Base-by-base conservation (phyloP, 1,284 basidiomycete species). In the Takashimella tepidaria region DNA sequence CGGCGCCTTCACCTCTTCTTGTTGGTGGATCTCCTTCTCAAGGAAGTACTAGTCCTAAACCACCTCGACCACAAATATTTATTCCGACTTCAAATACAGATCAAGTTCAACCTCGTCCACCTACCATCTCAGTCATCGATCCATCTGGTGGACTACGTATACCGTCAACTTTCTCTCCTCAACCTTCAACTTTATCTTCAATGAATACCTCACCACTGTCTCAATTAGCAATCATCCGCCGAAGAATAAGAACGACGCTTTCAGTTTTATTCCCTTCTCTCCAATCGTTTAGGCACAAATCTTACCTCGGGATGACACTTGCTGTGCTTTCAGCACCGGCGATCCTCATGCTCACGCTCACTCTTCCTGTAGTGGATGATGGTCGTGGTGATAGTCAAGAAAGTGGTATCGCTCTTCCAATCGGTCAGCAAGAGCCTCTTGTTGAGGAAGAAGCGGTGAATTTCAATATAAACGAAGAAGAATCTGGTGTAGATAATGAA, bases 251-350 rank as follows among this genome's bases (percentile, higher is more conserved):
- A 3, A 45, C 50, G 41, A 55, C 58, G 1, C 51, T 69, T 5
- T 52, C 61, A 19, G 55, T 63, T 1, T 79, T 98, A 12, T 96
- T 96, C 75, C 93, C 95, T 0, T 90, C 92, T 0, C 75, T 98
- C 4, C 84, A 88, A 56, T 79, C 83, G 54, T 87, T 96, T 71
- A 64, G 77, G 24, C 78, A 80, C 45, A 93, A 95, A 72, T 85
- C 86, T 10, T 64, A 84, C 51, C 61, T 88, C 5, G 88, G 87
- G 3, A 84, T 84, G 72, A 75, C 88, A 19, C 85, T 89, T 0
- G 84, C 87, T 0, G 63, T 96, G 13, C 81, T 93, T 52, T 91
- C 91, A 5, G 84, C 85, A 0, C 95, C 95, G 0, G 90, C 92
- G 0, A 84, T 98, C 5, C 77, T 96, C 69, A 78, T 81, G 11